These are phyloP conservation scores for Yamadazyma endophytica DNA, from an alignment of 805 yeast species.

Conservation along the genomic window DNA sequence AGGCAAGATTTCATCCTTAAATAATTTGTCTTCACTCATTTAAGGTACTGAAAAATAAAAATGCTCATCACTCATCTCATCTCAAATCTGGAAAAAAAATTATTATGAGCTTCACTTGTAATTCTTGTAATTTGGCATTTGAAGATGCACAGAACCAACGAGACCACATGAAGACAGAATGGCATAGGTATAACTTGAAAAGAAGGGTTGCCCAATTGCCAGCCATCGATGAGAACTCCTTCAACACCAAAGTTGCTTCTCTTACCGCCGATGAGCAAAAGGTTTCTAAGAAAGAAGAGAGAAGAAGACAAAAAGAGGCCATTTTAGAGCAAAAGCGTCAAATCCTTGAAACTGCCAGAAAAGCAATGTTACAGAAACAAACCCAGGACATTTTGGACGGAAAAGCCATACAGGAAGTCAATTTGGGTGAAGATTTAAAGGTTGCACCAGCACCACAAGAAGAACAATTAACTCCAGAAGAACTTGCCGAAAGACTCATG, in stretches of 20 bases:
- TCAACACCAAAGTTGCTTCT: slow-evolving; percentile 23
- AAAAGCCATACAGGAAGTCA: slow-evolving; percentile 2
- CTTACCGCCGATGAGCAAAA: slow-evolving; percentile 18
- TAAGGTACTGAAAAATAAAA: too few relatives aligned
- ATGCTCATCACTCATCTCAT: slow-evolving; percentile 11
- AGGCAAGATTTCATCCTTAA: too few relatives aligned
- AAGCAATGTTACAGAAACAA: slow-evolving; percentile 24
- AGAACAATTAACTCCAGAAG: slow-evolving; percentile 12
- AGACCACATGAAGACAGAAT: slow-evolving; percentile 92
- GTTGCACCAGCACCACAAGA: slow-evolving; percentile 5
- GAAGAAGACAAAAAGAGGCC: slow-evolving; percentile 48
- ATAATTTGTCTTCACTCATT: too few relatives aligned
- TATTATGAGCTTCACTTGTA: slow-evolving; percentile 63
- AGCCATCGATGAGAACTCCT: slow-evolving; percentile 39
- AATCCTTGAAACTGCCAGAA: slow-evolving; percentile 44
- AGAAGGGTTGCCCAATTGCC: slow-evolving; percentile 76
- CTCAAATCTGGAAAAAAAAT: slow-evolving; percentile 4
- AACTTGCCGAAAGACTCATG: slow-evolving; percentile 39
- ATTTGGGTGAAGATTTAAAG: background rate
- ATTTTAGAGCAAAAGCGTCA: slow-evolving; percentile 45
- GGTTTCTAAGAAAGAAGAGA: slow-evolving; percentile 46
- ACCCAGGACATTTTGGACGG: slow-evolving; percentile 9
- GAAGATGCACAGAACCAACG: slow-evolving; percentile 82
- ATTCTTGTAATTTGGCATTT: slow-evolving; percentile 82
- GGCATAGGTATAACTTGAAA: slow-evolving; percentile 96